Conservation (phyloP, 495 filamentous ascomycete genomes). For the Penicillium parvum region DNA sequence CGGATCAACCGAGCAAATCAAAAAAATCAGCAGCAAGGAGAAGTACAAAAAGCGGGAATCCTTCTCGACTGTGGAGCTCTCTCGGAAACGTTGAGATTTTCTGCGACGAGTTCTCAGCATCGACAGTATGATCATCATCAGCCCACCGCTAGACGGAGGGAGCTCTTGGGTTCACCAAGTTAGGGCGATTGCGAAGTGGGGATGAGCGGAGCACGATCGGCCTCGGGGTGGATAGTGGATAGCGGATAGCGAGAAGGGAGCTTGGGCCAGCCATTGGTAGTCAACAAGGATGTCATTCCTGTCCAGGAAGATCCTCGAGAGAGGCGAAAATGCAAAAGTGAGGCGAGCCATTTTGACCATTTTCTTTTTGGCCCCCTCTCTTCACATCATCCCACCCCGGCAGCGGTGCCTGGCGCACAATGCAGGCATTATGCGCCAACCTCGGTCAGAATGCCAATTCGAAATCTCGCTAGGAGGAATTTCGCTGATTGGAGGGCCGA, state of each 20-base stretch:
- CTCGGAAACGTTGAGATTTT: conserved; percentile 12
- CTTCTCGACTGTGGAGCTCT: conserved; percentile 23
- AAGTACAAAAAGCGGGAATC: conserved; percentile 11
- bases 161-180: conserved; percentile 14
- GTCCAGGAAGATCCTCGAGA: no score
- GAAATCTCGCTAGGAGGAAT: conserved; percentile 27
- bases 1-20: conserved; percentile 8
- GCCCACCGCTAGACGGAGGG: conserved; percentile 4
- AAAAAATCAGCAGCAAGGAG: no score
- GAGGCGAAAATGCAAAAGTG: no score
- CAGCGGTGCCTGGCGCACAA: conserved; percentile 26
- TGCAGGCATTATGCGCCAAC: conserved; percentile 26
- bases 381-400: conserved; percentile 16
- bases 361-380: neutral
- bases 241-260: no score
- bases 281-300: conserved; percentile 15
- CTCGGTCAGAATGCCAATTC: conserved; percentile 30
- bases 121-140: no score
- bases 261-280: conserved; percentile 34
- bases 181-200: conserved; percentile 19
- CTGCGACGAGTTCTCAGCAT: conserved; percentile 5
- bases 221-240: conserved; percentile 20
- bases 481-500: conserved; percentile 34
- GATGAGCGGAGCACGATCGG: conserved; percentile 26
- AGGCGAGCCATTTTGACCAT: conserved; percentile 6